These are phyloP conservation scores for Fusarium multiceps DNA, from an alignment of 2,329 filamentous ascomycete genomes.

Conservation along the genomic window DNA sequence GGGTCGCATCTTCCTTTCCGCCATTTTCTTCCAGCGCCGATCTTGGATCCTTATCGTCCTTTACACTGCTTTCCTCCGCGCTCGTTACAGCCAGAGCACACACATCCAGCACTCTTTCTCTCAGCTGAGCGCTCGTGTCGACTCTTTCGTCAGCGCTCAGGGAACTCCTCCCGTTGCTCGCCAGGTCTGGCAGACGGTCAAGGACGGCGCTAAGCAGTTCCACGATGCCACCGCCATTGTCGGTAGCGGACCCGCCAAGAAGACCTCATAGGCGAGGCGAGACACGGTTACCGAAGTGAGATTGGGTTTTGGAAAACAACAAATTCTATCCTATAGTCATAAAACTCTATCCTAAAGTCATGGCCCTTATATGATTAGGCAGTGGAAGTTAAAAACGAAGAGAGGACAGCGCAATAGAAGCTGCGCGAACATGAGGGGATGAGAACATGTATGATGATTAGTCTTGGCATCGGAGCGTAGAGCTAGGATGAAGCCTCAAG, in stretches of 20 bases:
- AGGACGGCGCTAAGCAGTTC: conserved; percentile 77
- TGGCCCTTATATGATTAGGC: neutral
- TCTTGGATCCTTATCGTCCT: conserved; percentile 88
- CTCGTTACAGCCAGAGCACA: conserved; percentile 87
- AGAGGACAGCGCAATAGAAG: neutral
- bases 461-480: neutral
- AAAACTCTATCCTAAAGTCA: neutral
- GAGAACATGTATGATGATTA: neutral
- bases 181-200: conserved; percentile 83
- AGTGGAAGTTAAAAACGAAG: neutral
- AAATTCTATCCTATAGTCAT: conserved; percentile 2
- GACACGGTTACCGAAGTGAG: neutral
- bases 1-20: conserved; percentile 82
- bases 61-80: conserved; percentile 93
- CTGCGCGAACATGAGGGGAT: neutral
- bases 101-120: conserved; percentile 89
- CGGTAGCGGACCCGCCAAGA: conserved; percentile 68
- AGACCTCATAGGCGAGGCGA: conserved; percentile 53
- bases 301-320: conserved; percentile 1
- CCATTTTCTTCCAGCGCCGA: conserved; percentile 87
- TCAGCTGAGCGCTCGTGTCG: conserved; percentile 78
- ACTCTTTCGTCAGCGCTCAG: conserved; percentile 86
- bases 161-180: conserved; percentile 83
- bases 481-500: neutral
- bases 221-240: conserved; percentile 80